These are phyloP conservation scores for Alternaria longipes DNA, from an alignment of 2,329 filamentous ascomycete genomes.

Conservation along the genomic window DNA sequence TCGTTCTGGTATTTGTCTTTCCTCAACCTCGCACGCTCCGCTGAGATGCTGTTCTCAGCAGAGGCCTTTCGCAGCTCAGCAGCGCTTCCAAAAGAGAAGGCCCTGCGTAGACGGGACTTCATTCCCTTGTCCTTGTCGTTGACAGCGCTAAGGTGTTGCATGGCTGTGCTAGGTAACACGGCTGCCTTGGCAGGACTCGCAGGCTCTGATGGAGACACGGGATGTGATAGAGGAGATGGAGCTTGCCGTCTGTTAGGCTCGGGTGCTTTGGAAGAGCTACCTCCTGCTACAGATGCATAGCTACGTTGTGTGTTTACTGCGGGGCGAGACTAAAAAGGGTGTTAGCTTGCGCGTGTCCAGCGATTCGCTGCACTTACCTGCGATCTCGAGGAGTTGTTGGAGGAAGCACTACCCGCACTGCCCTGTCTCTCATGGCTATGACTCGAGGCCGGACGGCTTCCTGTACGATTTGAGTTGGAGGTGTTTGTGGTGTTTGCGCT, in stretches of 20 bases:
- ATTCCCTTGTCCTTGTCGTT: conserved; percentile 85
- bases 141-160: conserved; percentile 85
- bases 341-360: conserved; percentile 1
- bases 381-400: conserved; percentile 44
- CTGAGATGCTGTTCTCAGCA: conserved; percentile 65
- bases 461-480: conserved; percentile 43
- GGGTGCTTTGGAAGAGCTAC: conserved; percentile 38
- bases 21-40: conserved; percentile 66
- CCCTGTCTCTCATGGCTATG: conserved; percentile 49
- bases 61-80: conserved; percentile 85
- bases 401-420: conserved; percentile 52
- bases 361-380: conserved; percentile 38
- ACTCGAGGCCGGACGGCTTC: conserved; percentile 44
- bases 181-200: conserved; percentile 27
- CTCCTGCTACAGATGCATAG: conserved; percentile 29
- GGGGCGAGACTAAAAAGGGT: conserved; percentile 33
- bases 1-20: conserved; percentile 62
- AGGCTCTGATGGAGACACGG: conserved; percentile 51
- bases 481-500: conserved; percentile 31
- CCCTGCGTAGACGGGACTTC: conserved; percentile 86
- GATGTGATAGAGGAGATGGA: conserved; percentile 59
- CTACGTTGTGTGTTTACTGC: conserved; percentile 29
- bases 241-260: conserved; percentile 55
- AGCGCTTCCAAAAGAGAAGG: conserved; percentile 96
- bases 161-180: conserved; percentile 70